Base-by-base conservation (phyloP, 2,329 filamentous ascomycete species). In the Cordyceps cateniannulata region DNA sequence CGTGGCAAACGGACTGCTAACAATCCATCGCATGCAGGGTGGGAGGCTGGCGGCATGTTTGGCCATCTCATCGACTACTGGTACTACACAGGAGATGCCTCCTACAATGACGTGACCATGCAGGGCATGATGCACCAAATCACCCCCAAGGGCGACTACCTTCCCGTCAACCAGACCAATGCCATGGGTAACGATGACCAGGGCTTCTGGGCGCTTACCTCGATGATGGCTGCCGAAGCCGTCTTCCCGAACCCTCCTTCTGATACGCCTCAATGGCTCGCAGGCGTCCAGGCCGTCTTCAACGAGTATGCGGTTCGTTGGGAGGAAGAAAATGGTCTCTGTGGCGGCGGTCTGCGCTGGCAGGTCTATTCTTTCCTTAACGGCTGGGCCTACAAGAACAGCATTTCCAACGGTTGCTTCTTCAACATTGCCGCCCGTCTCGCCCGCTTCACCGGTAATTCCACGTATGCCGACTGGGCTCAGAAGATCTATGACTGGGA, bases 351-450 rank as follows among this genome's bases (percentile, higher is more conserved):
- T 10, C 74, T 96, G 65, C 85, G 88, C 64, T 96, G 92, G 92
- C 91, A 96, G 75, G 89, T 96, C 63, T 93, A 88, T 75, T 80
- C 84, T 14, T 90, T 87, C 75, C 92, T 92, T 75, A 83, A 80
- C 61, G 90, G 90, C 54, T 87, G 77, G 74, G 78, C 83, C 72
- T 87, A 87, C 76, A 87, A 88, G 69, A 88, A 88, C 73, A 80
- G 82, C 24, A 86, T 88, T 65, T 84, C 84, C 51, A 88, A 88
- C 74, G 85, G 85, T 7, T 86, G 84, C 72, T 87, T 88, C 73
- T 88, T 88, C 75, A 87, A 88, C 70, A 70, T 88, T 25, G 85
- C 83, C 24, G 80, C 90, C 8, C 85, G 91, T 18, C 80, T 96
- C 7, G 88, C 89, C 0, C 80, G 87, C 14, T 95, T 90, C 75